A percentile compares a stretch with the other conserved stretches of the same genome.
Conservation (phyloP, 2,329 filamentous ascomycete genomes). For the Ophiocordyceps australis region DNA sequence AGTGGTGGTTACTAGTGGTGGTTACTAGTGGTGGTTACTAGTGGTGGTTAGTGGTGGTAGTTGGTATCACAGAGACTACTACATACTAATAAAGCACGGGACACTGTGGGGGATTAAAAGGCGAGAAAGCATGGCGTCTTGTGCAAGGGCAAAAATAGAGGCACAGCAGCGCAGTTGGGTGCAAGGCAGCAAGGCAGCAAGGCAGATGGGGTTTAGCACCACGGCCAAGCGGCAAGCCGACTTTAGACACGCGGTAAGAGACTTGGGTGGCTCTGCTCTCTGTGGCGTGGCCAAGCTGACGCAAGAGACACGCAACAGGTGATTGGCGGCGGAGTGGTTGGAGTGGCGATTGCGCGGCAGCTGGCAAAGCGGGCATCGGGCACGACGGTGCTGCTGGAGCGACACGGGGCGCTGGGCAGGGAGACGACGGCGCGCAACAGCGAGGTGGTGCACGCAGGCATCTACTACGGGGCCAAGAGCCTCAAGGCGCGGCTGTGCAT, state of each 20-base stretch:
- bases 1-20: too few species aligned
- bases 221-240: constrained; percentile 15
- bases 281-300: too few species aligned
- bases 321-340: constrained; percentile 49
- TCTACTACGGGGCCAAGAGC: constrained; percentile 65
- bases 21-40: too few species aligned
- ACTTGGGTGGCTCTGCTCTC: too few species aligned
- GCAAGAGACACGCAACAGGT: constrained; percentile 24
- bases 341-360: constrained; percentile 59
- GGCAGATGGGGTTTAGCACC: constrained; percentile 22
- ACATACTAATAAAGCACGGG: too few species aligned
- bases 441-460: constrained; percentile 89
- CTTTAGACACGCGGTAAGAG: constrained; percentile 15
- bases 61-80: too few species aligned
- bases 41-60: too few species aligned
- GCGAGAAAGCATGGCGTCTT: too few species aligned
- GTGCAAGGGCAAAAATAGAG: too few species aligned
- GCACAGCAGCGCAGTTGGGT: too few species aligned
- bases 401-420: constrained; percentile 56
- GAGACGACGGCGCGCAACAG: constrained; percentile 85
- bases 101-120: too few species aligned
- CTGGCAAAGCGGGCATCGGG: constrained; percentile 45
- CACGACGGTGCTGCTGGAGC: constrained; percentile 64
- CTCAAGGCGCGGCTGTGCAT: constrained; percentile 79
- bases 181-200: too few species aligned